These are phyloP conservation scores for Penicillium chermesinum DNA, from an alignment of 495 filamentous ascomycete species.

Conservation along the genomic window DNA sequence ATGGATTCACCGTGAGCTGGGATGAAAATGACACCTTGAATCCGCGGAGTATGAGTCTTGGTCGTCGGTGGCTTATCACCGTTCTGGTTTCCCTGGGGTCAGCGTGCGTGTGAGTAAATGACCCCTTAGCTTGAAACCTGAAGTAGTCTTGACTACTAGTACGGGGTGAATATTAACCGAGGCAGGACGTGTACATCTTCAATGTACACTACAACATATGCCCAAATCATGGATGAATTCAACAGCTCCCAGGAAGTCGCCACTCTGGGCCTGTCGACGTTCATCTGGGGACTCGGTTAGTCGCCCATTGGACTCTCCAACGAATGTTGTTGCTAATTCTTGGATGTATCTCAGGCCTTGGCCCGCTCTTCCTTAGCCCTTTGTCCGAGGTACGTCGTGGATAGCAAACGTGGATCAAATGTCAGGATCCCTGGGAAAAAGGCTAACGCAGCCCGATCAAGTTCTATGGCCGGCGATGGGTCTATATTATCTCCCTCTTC, in stretches of 20 bases:
- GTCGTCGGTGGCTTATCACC: constrained; percentile 73
- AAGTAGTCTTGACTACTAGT: no score
- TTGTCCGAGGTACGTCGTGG: constrained; percentile 55
- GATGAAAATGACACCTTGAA: constrained; percentile 68
- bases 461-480: constrained; percentile 84
- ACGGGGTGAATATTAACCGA: background rate
- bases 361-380: constrained; percentile 66
- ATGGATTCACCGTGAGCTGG: constrained; percentile 62
- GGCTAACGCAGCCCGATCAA: no score
- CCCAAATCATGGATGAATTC: constrained; percentile 76
- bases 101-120: constrained; percentile 71
- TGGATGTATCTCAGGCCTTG: constrained; percentile 47
- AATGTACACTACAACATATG: constrained; percentile 82
- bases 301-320: constrained; percentile 17
- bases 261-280: constrained; percentile 74
- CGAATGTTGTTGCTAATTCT: constrained; percentile 3
- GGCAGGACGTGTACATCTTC: constrained; percentile 79
- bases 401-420: no score
- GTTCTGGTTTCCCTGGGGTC: constrained; percentile 65
- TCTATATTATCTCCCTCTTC: constrained; percentile 74
- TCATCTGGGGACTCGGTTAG: constrained; percentile 62
- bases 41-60: constrained; percentile 63
- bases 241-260: constrained; percentile 62
- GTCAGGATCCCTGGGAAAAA: no score
- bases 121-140: no score